A percentile compares a stretch with the other conserved stretches of the same genome.
Conservation (phyloP, 805 yeast genomes). For the Starmerella davenportii region DNA sequence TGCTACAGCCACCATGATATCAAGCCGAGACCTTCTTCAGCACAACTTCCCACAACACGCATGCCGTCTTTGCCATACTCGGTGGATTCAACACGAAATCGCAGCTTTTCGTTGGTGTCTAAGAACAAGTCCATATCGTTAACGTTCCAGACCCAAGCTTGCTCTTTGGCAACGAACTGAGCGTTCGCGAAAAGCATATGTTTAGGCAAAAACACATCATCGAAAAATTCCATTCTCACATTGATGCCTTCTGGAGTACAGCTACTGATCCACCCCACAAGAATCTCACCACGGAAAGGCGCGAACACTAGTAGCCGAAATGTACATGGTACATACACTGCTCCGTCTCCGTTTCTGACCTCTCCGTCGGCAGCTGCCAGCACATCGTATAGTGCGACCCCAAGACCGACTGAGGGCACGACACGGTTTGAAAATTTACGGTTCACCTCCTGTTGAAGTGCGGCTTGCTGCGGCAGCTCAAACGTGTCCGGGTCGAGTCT, state of each 20-base stretch:
- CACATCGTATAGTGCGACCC: constrained; percentile 70
- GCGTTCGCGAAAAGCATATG: constrained; percentile 63
- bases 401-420: constrained; percentile 67
- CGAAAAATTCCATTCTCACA: constrained; percentile 68
- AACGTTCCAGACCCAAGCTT: constrained; percentile 89
- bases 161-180: constrained; percentile 48
- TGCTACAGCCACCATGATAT: constrained; percentile 88
- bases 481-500: constrained; percentile 78
- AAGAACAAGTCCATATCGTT: constrained; percentile 58
- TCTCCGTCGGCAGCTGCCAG: constrained; percentile 71
- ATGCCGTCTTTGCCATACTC: constrained; percentile 62
- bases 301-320: constrained; percentile 71
- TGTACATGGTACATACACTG: constrained; percentile 49
- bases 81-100: constrained; percentile 83
- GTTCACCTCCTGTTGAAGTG: constrained; percentile 65
- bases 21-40: constrained; percentile 92
- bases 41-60: constrained; percentile 75
- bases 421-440: constrained; percentile 74
- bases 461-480: constrained; percentile 48
- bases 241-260: constrained; percentile 78
- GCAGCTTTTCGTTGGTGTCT: constrained; percentile 78
- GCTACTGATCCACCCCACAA: constrained; percentile 84
- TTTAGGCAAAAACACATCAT: constrained; percentile 80
- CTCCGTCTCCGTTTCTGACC: constrained; percentile 88
- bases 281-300: constrained; percentile 84